Percentiles rank a stretch among this genome's conserved stretches.
Evolutionary conservation across 345 rosid genomes (phyloP).

Genomic region (Eutrema yunnanense): DNA sequence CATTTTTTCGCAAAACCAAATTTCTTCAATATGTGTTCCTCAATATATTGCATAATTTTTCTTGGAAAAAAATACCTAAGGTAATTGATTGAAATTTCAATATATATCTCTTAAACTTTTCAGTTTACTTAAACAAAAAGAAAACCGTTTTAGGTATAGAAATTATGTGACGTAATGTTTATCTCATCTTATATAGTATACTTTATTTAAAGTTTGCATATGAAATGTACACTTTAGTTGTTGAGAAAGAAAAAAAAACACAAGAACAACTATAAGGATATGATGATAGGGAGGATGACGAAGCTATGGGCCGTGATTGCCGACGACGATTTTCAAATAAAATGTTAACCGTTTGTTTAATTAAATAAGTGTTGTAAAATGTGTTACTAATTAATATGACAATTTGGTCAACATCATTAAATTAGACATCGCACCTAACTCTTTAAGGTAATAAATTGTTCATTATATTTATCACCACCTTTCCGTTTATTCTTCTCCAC

Average conservation of each 20-base stretch:
- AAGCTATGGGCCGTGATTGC: slow-evolving; percentile 27
- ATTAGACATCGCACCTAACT: slow-evolving; percentile 30
- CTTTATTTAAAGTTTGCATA: neutral
- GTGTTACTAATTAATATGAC: slow-evolving; percentile 9
- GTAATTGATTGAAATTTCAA: neutral
- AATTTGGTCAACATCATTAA: slow-evolving; percentile 25
- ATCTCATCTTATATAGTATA: neutral
- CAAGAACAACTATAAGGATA: neutral
- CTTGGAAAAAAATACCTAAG: neutral
- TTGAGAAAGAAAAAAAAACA: slow-evolving; percentile 1
- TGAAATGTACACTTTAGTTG: slow-evolving; percentile 21
- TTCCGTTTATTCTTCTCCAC: slow-evolving; percentile 16
- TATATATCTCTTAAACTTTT: neutral
- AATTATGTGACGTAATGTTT: neutral
- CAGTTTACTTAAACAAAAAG: neutral
- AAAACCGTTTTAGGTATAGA: neutral
- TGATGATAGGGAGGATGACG: slow-evolving; percentile 16
- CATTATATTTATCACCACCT: slow-evolving; percentile 8
- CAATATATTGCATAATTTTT: neutral
- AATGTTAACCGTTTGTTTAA: neutral
- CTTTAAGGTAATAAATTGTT: slow-evolving; percentile 27
- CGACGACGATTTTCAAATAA: neutral
- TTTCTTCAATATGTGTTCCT: too few relatives aligned
- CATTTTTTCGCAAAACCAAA: too few relatives aligned
- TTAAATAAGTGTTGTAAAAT: neutral